Evolutionary conservation across 129 eudicot genomes (phyloP).

Genomic region (Helianthus tuberosus): DNA sequence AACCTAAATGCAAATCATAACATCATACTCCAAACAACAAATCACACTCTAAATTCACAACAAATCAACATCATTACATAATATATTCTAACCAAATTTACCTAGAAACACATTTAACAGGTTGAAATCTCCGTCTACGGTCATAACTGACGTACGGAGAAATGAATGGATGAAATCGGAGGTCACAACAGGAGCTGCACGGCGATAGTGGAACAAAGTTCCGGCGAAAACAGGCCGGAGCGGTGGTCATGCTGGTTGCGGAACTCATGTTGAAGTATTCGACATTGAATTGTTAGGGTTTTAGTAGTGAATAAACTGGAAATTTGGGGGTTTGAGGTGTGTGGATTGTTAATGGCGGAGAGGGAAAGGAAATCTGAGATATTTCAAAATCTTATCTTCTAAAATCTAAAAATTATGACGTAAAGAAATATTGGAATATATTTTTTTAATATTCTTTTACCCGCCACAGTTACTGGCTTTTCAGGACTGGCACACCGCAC

Average conservation of each 20-base stretch:
- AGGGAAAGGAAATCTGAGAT: slow-evolving; percentile 39
- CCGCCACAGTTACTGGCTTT: slow-evolving; percentile 30
- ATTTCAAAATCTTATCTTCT: slow-evolving; percentile 45
- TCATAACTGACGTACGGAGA: slow-evolving; percentile 34
- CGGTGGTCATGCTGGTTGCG: slow-evolving; percentile 41
- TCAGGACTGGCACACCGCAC: too few relatives aligned
- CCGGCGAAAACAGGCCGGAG: slow-evolving; percentile 65
- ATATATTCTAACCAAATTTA: neutral
- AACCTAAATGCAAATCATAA: slow-evolving; percentile 38
- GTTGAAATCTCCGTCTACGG: slow-evolving; percentile 29
- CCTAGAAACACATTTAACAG: slow-evolving; percentile 30
- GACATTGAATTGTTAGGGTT: slow-evolving; percentile 38
- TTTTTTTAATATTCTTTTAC: slow-evolving; percentile 21
- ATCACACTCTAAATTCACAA: slow-evolving; percentile 11
- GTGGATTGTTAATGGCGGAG: slow-evolving; percentile 38
- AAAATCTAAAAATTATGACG: neutral
- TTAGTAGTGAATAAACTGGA: neutral
- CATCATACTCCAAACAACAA: slow-evolving; percentile 19
- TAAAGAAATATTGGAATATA: slow-evolving; percentile 11
- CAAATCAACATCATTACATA: neutral
- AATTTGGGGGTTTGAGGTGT: slow-evolving; percentile 26
- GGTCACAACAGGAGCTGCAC: slow-evolving; percentile 49
- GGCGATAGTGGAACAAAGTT: slow-evolving; percentile 50
- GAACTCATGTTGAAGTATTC: slow-evolving; percentile 22
- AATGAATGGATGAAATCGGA: slow-evolving; percentile 43